Conservation (phyloP, 306 rosid species). For the Prunus kanzakura region DNA sequence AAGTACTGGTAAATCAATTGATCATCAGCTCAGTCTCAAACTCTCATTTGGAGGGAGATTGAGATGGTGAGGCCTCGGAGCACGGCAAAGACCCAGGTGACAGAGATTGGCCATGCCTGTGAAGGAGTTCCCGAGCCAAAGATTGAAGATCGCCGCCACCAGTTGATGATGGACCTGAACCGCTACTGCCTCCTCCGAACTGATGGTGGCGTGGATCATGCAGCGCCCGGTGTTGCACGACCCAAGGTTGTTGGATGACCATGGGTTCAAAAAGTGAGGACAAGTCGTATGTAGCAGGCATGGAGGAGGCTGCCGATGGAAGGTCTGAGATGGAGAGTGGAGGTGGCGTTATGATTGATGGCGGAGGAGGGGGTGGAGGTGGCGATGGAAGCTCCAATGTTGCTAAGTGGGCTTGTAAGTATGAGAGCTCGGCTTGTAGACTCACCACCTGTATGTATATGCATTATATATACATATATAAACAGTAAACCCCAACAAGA, state of each 20-base stretch:
- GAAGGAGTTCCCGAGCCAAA: constrained; percentile 68
- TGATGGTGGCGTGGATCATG: constrained; percentile 38
- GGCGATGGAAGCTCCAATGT: constrained; percentile 70
- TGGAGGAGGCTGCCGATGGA: constrained; percentile 35
- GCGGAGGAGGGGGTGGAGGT: constrained; percentile 41
- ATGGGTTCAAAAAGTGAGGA: constrained; percentile 84
- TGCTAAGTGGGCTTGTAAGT: constrained; percentile 76
- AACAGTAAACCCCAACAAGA: background rate
- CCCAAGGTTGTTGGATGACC: constrained; percentile 68
- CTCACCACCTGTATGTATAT: constrained; percentile 56
- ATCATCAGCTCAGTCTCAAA: constrained; percentile 1
- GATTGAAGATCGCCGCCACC: constrained; percentile 62
- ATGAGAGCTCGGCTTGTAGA: constrained; percentile 86
- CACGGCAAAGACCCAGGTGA: constrained; percentile 35
- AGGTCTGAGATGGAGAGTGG: constrained; percentile 54
- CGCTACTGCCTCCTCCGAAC: constrained; percentile 28
- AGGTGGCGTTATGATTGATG: constrained; percentile 31
- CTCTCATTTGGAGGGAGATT: constrained; percentile 48
- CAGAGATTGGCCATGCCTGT: constrained; percentile 42
- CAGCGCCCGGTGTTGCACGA: constrained; percentile 51
- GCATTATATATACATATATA: constrained; percentile 1
- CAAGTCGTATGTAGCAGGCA: constrained; percentile 56
- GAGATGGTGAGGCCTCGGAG: constrained; percentile 49
- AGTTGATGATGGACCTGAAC: constrained; percentile 22
- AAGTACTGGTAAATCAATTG: constrained; percentile 29